Evolutionary conservation across 176 grass and related monocot genomes (phyloP).

Genomic region (Bothriochloa decipiens): DNA sequence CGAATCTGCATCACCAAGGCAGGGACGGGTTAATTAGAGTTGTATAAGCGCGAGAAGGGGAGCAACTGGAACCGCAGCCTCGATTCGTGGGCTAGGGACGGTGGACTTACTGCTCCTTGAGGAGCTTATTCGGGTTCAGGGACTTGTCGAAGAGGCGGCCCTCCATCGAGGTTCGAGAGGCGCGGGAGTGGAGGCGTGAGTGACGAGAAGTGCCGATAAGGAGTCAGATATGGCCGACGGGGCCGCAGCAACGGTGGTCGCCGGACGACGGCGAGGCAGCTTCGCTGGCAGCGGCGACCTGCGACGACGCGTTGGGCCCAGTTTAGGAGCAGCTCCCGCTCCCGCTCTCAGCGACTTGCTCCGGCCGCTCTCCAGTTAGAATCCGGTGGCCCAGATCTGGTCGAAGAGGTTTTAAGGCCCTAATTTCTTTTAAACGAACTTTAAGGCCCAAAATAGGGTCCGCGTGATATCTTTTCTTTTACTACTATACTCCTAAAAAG

Average conservation of each 20-base stretch:
- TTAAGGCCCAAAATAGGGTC: not conserved
- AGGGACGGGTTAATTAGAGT: not conserved
- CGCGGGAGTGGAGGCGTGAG: not conserved
- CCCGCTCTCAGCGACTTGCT: not conserved
- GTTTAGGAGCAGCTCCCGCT: not conserved
- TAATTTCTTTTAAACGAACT: no score
- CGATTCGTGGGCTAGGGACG: not conserved
- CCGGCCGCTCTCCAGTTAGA: no score
- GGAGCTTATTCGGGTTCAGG: constrained; percentile 61
- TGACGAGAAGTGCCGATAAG: not conserved
- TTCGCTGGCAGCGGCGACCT: not conserved
- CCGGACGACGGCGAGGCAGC: not conserved
- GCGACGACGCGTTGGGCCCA: not conserved
- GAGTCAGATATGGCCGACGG: not conserved
- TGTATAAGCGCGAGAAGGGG: not conserved
- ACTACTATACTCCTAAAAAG: no score
- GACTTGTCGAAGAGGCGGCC: constrained; percentile 47
- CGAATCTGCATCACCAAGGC: constrained; percentile 53
- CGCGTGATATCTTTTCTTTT: no score
- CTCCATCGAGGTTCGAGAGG: constrained; percentile 32
- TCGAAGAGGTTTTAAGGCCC: not conserved
- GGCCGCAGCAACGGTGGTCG: not conserved
- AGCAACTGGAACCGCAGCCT: not conserved
- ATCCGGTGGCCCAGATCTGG: not conserved
- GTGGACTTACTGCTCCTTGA: constrained; percentile 70